Base-by-base conservation (phyloP, 169 alveolate species). In the Eimeria praecox region DNA sequence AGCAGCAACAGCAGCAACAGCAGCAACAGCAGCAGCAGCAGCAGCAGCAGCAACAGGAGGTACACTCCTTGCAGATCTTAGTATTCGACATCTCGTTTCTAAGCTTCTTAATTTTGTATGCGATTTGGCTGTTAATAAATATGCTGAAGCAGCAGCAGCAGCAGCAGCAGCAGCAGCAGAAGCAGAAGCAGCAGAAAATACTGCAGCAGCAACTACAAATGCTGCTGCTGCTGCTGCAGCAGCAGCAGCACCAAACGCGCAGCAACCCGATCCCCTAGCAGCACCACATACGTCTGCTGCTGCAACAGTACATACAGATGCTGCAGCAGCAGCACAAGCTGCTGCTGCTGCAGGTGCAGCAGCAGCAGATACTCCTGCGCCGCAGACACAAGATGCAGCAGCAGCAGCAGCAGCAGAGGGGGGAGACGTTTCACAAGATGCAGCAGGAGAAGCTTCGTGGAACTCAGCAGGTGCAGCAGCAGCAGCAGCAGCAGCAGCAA, bases 211-310 rank as follows among this genome's bases (percentile, higher is more conserved):
- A 54, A 91, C 95, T 5, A 52, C 78, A 8, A 91, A 90, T 2
- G 91, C 95, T 14, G 88, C 95, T 14, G 87, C 44, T 6, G 95
- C 33, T 27, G 83, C 62, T 20, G 77, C 80, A 20, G 82, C 77
- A 38, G 89, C 94, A 95, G 80, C 97, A 97, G 95, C 96, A 94
- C 93, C 96, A 96, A 6, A 3, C 22, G n/a, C 66, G 18, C 66
- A 42, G 10, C 66, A 52, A 18, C 0, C 66, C 42, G 91, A 35
- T 2, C 73, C 42, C 16, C 75, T 75, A n/a, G 75, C 91, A 49
- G 73, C 90, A 35, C 49, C 91, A 77, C 38, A n/a, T 40, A 18
- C 38, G 35, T 9, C 87, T 38, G 87, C 87, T 22, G 38, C 87
- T 0, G 16, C 40, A n/a, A 2, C 83, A 30, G 46, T 9, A 71